Evolutionary conservation across 192 early-diverging fungal species (phyloP), one percentile per base, ranked within the genome.

Genomic region (Polychytrium aggregatum): DNA sequence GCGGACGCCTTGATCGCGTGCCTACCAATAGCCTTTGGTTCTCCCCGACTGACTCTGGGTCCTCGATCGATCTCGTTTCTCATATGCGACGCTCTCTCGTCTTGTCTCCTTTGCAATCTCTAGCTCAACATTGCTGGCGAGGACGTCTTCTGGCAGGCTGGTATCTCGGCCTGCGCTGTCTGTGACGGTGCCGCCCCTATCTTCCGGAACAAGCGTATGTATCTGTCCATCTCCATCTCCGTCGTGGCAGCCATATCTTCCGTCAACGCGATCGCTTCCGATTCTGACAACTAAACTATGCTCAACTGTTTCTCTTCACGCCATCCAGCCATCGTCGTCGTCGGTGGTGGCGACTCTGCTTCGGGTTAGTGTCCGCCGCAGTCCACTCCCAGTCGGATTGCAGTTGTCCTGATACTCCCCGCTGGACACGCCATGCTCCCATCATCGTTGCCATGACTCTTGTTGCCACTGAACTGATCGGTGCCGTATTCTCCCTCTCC

Each of bases 131-230:
- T 71, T 49, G 71, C 74, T 21, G 91, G 93, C 46, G 93, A 95
- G 62, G 90, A 90, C 39, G 70, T 26, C 43, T 18, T 87, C 76
- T 96, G 95, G 95, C 90, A 95, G 65, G 73, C 74, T 11, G 93
- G 93, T 55, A 95, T 97, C 69, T 88, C 85, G 45, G 92, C 93
- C 8, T 95, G 91, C 59, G 92, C 93, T 42, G 92, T 97, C 30
- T 97, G 93, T 72, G 92, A 97, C 63, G 93, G 91, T 55, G 87
- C 90, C 34, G 89, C 84, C 10, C 93, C 93, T 7, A 88, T 93
- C 41, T 97, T 94, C 76, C 74, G 87, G 45, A 84, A 88, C 67
- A 91, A 92, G 71, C 86, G 53, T 55, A 37, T 87, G 72, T 20
- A 18, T 16, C 27, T 51, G 47, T 26, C 31, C 5, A 17, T 4